Conservation (phyloP, 257 asterid genomes). For the Nicotiana otophora region DNA sequence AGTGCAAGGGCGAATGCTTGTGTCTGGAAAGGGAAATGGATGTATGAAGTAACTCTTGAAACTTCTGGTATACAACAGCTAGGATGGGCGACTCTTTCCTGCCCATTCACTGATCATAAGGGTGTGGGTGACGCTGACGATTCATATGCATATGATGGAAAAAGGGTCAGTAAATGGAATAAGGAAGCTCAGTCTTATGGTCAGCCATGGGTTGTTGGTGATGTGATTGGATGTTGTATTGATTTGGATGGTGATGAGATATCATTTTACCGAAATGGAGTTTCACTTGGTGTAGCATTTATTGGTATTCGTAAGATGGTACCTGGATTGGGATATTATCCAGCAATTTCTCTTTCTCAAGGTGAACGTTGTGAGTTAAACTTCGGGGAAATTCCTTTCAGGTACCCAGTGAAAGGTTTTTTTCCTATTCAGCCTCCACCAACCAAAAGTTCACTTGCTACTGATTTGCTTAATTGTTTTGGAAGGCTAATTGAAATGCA, state of each 20-base stretch:
- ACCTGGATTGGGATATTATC: conserved; percentile 95
- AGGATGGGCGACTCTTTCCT: conserved; percentile 90
- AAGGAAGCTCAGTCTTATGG: conserved; percentile 74
- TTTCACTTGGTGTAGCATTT: conserved; percentile 90
- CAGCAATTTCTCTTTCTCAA: conserved; percentile 91
- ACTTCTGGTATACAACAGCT: conserved; percentile 89
- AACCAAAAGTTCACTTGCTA: conserved; percentile 30
- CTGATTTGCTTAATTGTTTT: conserved; percentile 62
- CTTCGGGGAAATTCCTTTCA: conserved; percentile 81
- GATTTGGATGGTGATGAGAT: conserved; percentile 76
- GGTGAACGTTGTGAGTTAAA: conserved; percentile 94
- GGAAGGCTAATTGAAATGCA: conserved; percentile 67
- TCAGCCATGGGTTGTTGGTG: conserved; percentile 94
- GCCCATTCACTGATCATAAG: conserved; percentile 79
- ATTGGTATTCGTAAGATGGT: conserved; percentile 82
- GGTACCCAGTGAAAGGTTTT: conserved; percentile 70
- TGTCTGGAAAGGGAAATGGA: conserved; percentile 98
- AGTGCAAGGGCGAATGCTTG: conserved; percentile 83
- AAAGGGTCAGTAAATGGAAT: conserved; percentile 88
- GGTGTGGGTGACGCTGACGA: conserved; percentile 97
- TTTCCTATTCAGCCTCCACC: conserved; percentile 82
- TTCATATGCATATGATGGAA: conserved; percentile 93
- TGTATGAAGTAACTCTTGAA: conserved; percentile 95
- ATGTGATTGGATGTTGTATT: conserved; percentile 92
- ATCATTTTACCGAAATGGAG: conserved; percentile 72